These are phyloP conservation scores for Pseudocercospora pini-densiflorae DNA, from an alignment of 2,329 filamentous ascomycete genomes.

Conservation along the genomic window DNA sequence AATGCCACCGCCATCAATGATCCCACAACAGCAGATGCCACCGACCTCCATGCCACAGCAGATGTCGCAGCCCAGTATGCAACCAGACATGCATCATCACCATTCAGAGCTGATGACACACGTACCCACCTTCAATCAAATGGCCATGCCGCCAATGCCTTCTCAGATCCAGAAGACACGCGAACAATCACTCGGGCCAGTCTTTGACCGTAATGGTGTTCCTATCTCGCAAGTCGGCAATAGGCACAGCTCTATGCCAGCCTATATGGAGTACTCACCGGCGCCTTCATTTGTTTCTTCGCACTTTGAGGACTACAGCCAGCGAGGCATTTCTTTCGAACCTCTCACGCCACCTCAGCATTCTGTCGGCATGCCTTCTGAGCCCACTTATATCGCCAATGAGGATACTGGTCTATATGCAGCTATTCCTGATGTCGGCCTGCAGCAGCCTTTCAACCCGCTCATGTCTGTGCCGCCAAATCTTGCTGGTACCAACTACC, in stretches of 20 bases:
- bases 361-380: slow-evolving; percentile 77
- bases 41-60: slow-evolving; percentile 36
- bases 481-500: slow-evolving; percentile 78
- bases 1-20: slow-evolving; percentile 91
- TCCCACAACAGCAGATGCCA: slow-evolving; percentile 52
- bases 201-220: slow-evolving; percentile 90
- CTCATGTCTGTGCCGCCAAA: slow-evolving; percentile 93
- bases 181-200: slow-evolving; percentile 76
- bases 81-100: slow-evolving; percentile 58
- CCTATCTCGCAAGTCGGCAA: slow-evolving; percentile 83
- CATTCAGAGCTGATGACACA: slow-evolving; percentile 56
- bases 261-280: slow-evolving; percentile 97
- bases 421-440: slow-evolving; percentile 85
- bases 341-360: slow-evolving; percentile 96
- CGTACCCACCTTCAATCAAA: slow-evolving; percentile 71
- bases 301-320: slow-evolving; percentile 97
- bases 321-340: slow-evolving; percentile 93
- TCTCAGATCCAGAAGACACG: slow-evolving; percentile 77
- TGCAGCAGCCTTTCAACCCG: slow-evolving; percentile 77
- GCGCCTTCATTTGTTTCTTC: slow-evolving; percentile 99
- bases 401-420: slow-evolving; percentile 97
- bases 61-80: slow-evolving; percentile 38
- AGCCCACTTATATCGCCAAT: slow-evolving; percentile 97
- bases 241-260: slow-evolving; percentile 97
- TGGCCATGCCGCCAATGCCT: slow-evolving; percentile 74